A percentile compares a stretch with the other conserved stretches of the same genome.
These are phyloP conservation scores for Penicillium fuscoglaucum DNA, from an alignment of 2,329 filamentous ascomycete species.

Conservation along the genomic window DNA sequence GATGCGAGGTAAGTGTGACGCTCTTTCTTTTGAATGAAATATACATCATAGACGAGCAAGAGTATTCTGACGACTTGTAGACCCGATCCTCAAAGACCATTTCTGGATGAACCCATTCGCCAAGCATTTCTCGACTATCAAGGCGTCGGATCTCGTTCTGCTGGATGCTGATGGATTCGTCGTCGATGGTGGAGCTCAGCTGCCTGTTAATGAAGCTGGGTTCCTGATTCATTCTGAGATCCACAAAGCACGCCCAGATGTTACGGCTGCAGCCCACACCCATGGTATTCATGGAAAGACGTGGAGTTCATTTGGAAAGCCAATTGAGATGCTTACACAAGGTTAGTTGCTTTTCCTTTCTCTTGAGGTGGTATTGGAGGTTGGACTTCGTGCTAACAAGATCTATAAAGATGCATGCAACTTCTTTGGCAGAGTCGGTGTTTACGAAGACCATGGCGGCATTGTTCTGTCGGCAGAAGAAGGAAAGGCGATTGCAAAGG, in stretches of 20 bases:
- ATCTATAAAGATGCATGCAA: conserved; percentile 39
- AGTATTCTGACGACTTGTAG: conserved; percentile 17
- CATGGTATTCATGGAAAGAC: conserved; percentile 61
- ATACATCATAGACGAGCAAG: background rate
- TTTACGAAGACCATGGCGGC: conserved; percentile 45
- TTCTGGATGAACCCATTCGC: conserved; percentile 45
- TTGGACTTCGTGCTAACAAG: background rate
- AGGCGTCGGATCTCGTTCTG: conserved; percentile 44
- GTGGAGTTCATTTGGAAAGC: conserved; percentile 62
- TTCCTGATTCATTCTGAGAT: conserved; percentile 63
- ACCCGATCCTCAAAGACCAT: conserved; percentile 40
- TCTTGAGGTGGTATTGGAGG: background rate
- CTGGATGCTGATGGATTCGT: conserved; percentile 44
- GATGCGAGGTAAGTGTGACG: conserved; percentile 33
- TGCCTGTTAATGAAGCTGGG: conserved; percentile 48
- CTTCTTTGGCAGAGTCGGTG: conserved; percentile 39
- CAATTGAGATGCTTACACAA: conserved; percentile 60
- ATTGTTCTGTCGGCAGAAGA: conserved; percentile 44
- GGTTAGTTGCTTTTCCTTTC: conserved; percentile 41
- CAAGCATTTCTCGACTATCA: conserved; percentile 45
- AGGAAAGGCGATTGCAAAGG: conserved; percentile 39
- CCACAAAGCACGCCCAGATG: conserved; percentile 59
- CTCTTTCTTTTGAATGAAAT: background rate
- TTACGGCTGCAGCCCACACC: conserved; percentile 59
- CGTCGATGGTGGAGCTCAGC: conserved; percentile 42